A percentile compares a stretch with the other conserved stretches of the same genome.
These are phyloP conservation scores for Silene uniflora DNA, from an alignment of 148 eudicot species.

Conservation along the genomic window DNA sequence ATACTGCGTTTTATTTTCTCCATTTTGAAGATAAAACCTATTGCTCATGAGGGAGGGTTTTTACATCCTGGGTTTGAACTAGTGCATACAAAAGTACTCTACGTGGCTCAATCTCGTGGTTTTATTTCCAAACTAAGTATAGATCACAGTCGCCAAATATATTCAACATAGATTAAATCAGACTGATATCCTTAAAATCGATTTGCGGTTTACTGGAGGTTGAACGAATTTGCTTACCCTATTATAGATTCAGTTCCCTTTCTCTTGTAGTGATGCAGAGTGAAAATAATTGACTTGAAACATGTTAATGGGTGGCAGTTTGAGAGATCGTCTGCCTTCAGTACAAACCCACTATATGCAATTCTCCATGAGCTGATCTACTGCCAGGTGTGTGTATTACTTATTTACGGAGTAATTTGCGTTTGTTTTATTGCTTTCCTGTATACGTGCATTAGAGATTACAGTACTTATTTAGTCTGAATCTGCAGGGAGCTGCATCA, in stretches of 20 bases:
- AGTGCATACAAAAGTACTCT: no score
- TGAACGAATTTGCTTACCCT: not conserved
- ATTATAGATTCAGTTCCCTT: not conserved
- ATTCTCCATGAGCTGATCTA: constrained; percentile 80
- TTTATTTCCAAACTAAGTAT: no score
- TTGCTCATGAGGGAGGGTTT: no score
- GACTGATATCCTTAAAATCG: no score
- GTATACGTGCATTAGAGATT: not conserved
- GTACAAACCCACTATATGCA: constrained; percentile 81
- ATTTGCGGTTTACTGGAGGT: no score
- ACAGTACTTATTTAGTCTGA: not conserved
- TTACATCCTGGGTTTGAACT: no score
- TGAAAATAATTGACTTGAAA: constrained; percentile 16
- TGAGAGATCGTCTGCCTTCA: constrained; percentile 69
- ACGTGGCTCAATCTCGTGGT: not conserved
- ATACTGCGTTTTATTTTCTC: not conserved
- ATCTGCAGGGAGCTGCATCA: constrained; percentile 78
- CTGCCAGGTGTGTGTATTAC: constrained; percentile 61
- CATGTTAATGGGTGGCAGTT: constrained; percentile 47
- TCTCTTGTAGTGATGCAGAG: not conserved
- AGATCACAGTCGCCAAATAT: no score
- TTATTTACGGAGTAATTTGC: not conserved
- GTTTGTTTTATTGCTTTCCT: not conserved
- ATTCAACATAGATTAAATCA: no score
- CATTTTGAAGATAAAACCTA: not conserved